phyloP scores from a whole-genome alignment of 148 eudicot genomes.

The Persicaria tinctoria region DNA sequence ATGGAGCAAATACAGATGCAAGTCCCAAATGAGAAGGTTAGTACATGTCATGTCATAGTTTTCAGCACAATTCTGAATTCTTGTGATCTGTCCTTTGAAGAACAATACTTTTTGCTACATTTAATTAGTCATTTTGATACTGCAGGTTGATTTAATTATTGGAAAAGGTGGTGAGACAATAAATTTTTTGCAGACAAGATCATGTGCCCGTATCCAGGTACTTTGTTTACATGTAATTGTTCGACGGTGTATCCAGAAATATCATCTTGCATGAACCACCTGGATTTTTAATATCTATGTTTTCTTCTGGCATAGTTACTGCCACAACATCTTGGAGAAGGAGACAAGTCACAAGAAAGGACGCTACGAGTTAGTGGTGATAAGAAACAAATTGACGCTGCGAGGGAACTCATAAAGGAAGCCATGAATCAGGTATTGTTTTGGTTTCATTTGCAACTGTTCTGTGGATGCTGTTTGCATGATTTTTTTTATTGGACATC shows the following conservation, averaged over 20 bases:
- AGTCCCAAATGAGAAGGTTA: conserved; percentile 90
- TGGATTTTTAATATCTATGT: neutral
- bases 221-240: neutral
- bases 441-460: neutral
- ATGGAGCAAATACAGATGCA: conserved; percentile 75
- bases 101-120: neutral
- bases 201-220: conserved; percentile 99
- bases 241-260: neutral
- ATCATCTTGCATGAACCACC: neutral
- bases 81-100: neutral
- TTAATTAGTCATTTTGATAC: neutral
- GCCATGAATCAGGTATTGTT: conserved; percentile 84
- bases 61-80: neutral
- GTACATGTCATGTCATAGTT: neutral
- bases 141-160: conserved; percentile 85
- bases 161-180: conserved; percentile 96
- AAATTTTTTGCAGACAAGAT: conserved; percentile 75
- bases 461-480: neutral
- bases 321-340: conserved; percentile 64
- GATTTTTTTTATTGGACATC: neutral
- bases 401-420: conserved; percentile 81
- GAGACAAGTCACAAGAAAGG: conserved; percentile 71
- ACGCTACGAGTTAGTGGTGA: conserved; percentile 83
- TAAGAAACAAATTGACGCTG: conserved; percentile 75
- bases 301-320: conserved; percentile 39